A percentile compares a stretch with the other conserved stretches of the same genome.
Conservation (phyloP, 2,329 filamentous ascomycete species). For the Epicoccum nigrum region DNA sequence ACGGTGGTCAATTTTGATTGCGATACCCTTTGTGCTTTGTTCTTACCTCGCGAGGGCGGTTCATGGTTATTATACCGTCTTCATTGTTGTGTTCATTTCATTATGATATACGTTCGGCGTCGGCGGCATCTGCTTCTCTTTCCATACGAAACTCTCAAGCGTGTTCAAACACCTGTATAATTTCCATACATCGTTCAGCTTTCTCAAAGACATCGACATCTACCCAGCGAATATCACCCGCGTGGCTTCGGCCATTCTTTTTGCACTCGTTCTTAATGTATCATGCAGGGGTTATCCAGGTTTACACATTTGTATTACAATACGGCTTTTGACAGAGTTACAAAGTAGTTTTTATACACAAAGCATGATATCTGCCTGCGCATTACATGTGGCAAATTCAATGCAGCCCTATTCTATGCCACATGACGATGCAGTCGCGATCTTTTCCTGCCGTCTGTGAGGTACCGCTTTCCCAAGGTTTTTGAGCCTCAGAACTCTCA, state of each 20-base stretch:
- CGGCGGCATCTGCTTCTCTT: neutral
- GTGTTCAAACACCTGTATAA: neutral
- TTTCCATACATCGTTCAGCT: neutral
- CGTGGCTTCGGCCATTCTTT: neutral
- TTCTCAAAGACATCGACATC: slow-evolving; percentile 1
- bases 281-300: neutral
- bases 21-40: slow-evolving; percentile 24
- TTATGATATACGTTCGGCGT: neutral
- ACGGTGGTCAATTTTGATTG: slow-evolving; percentile 22
- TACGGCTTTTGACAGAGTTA: too few species aligned
- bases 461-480: too few species aligned
- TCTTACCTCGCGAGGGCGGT: slow-evolving; percentile 19
- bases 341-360: too few species aligned
- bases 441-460: too few species aligned
- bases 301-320: too few species aligned
- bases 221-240: neutral
- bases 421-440: too few species aligned
- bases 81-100: neutral
- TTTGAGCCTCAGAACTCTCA: too few species aligned
- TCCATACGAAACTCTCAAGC: too few species aligned
- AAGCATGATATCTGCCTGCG: too few species aligned
- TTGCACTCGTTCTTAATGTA: neutral
- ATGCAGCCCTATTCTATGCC: too few species aligned
- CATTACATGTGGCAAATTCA: too few species aligned
- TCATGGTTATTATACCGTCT: neutral